Evolutionary conservation across 2,329 filamentous ascomycete species (phyloP), one percentile per base, ranked within the genome.

Genomic region (Drechslerella dactyloides): DNA sequence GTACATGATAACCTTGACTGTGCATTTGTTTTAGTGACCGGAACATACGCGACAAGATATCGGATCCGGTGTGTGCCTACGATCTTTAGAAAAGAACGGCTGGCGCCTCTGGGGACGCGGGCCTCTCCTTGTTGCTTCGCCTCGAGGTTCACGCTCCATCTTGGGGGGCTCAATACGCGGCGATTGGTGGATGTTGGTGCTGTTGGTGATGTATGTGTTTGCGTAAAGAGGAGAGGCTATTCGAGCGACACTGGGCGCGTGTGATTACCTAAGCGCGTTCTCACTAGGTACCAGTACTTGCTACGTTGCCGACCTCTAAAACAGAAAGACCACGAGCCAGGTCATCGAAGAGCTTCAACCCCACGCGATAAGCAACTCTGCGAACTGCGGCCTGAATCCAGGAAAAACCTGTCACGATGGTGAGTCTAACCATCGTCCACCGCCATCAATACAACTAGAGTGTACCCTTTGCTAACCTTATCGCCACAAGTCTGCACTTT

Each of bases 401-500:
- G 27, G 8, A 8, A 46, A n/a, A 21, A 4, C 33, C 52, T 23
- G 30, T 21, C 21, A 62, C 44, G 54, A 62, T 62, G 59, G 59
- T 63, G 48, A 6, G 50, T 7, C 19, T 1, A 48, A 21, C 19
- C 17, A 11, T 19, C 35, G 23, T 27, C 35, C 10, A 17, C 27
- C 13, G 33, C 7, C 40, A 23, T 15, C 5, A 23, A 2, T 1
- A 13, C 11, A 15, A 7, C 23, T 37, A 21, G 11, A 4, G n/a
- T 55, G 56, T 51, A 64, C 40, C 33, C 4, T 17, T 42, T 17
- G n/a, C 37, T 40, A 11, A 21, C 6, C 33, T n/a, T 23, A 33
- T 58, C 53, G 21, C 57, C 58, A 57, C 53, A 24, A 97, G 94
- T 90, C 94, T 69, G 94, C 94, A 62, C 89, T 99, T 78, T 97